Conservation (phyloP, 805 yeast species). For the Ogataea naganishii region DNA sequence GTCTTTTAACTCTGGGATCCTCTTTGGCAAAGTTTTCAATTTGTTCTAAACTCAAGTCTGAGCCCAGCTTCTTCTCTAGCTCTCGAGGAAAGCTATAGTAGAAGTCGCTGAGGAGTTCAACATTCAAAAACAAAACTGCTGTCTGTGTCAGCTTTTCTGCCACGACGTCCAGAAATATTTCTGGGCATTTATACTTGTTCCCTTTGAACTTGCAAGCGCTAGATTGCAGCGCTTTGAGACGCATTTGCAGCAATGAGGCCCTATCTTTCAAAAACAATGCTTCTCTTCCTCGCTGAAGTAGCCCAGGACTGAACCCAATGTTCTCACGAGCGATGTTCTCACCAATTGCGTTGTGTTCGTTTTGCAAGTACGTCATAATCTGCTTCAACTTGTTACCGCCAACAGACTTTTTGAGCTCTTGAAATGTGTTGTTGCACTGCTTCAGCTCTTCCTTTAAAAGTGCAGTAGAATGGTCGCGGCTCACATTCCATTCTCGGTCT, state of each 20-base stretch:
- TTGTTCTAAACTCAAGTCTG: conserved; percentile 60
- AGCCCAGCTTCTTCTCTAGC: conserved; percentile 66
- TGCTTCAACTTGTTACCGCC: conserved; percentile 82
- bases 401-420: conserved; percentile 51
- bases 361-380: conserved; percentile 66
- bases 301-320: conserved; percentile 71
- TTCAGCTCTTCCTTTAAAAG: conserved; percentile 76
- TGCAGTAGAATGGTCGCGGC: conserved; percentile 69
- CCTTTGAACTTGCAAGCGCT: conserved; percentile 70
- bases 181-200: conserved; percentile 89
- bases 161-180: conserved; percentile 84
- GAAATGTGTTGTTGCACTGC: conserved; percentile 66
- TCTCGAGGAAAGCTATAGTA: conserved; percentile 95
- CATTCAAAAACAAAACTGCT: conserved; percentile 86
- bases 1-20: conserved; percentile 84
- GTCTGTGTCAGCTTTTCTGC: conserved; percentile 88
- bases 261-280: conserved; percentile 77
- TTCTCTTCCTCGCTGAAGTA: conserved; percentile 72
- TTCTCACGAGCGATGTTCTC: conserved; percentile 53
- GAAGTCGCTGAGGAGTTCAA: conserved; percentile 88
- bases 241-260: conserved; percentile 55
- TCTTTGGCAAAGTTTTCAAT: conserved; percentile 88
- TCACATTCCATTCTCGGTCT: conserved; percentile 83
- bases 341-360: conserved; percentile 27
- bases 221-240: conserved; percentile 69